Base-by-base conservation (phyloP, 441 rosid genomes). In the Populus hybrid region DNA sequence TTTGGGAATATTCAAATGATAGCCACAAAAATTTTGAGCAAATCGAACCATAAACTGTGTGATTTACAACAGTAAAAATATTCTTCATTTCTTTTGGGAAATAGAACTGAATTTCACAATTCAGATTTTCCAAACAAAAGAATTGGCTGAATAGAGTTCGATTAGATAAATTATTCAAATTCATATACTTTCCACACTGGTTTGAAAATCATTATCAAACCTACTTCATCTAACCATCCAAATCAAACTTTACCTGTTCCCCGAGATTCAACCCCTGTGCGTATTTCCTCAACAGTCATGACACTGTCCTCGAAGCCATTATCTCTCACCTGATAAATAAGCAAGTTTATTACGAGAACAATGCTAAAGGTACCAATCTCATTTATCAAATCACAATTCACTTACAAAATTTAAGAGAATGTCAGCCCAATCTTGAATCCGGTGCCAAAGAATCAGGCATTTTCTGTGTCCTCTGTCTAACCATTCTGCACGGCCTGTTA, bases 341-440 rank as follows among this genome's bases (percentile, higher is more conserved):
- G 42, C 38, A 77, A 72, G 65, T 2, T 67, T 38, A 77, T 81
- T 28, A 66, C 68, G 74, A 63, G 73, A 72, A 69, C 18, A 24
- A 23, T 3, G 45, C 64, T 56, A 45, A 72, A 72, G 14, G 1
- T 14, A 21, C 24, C 67, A 53, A 74, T 40, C 67, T 66, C 65
- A 31, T 5, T 3, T 38, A 3, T 64, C 33, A 26, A 74, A 68
- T 56, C 42, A 65, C 33, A 78, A 74, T 53, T 26, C 42, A 87
- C 97, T 92, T 83, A 95, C 99, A 89, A 92, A 95, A 42, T 83
- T 73, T 64, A 94, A 73, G 77, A 94, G 84, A 38, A 94, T 87
- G 73, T 92, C 93, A 28, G 98, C 91, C 99, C 99, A 95, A 69
- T 95, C 98, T 88, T 90, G 97, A 80, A 95, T 87, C 78, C 95